Base-by-base conservation (phyloP, 164 flowering plant species). In the Hamamelis virginiana region DNA sequence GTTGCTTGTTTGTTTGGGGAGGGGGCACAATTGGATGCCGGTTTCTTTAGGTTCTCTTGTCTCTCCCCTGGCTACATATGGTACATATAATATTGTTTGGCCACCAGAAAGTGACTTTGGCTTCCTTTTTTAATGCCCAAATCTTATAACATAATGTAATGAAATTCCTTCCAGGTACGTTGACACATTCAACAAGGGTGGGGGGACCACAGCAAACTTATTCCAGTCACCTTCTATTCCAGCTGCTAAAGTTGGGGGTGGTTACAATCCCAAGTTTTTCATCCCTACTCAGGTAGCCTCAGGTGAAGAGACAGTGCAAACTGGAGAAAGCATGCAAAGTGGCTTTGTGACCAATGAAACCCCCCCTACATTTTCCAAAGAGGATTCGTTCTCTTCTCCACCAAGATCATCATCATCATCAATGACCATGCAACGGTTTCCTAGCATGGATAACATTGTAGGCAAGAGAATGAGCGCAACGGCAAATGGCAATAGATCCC, bases 131-230 rank as follows among this genome's bases (percentile, higher is more conserved):
- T 22, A 9, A 5, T 64, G 3, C 22, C 21, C 8, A 23, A 19
- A 18, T 44, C n/a, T 19, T 15, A n/a, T 21, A 15, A 22, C 14
- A 5, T 41, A 50, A 22, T 72, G n/a, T 23, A 58, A 25, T 71
- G 64, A 45, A 62, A 58, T 71, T 71, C 69, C 57, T 68, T 33
- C 6, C 85, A 89, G 94, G 88, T 89, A 89, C 51, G 94, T 89
- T 25, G 94, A 89, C 78, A 89, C 94, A 51, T 89, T 87, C 69
- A 86, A 87, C 81, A 72, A 86, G 65, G 86, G 84, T 59, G 86
- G 87, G 48, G 90, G 84, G 19, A 72, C 76, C 62, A 66, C 80
- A 53, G 63, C 84, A 56, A 83, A 75, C 68, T 62, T 72, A 22
- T 86, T 85, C 71, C 88, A 80, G 68, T 78, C 94, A 18, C 89